These are phyloP conservation scores for Monsonia emarginata DNA, from an alignment of 441 rosid species.

Conservation along the genomic window DNA sequence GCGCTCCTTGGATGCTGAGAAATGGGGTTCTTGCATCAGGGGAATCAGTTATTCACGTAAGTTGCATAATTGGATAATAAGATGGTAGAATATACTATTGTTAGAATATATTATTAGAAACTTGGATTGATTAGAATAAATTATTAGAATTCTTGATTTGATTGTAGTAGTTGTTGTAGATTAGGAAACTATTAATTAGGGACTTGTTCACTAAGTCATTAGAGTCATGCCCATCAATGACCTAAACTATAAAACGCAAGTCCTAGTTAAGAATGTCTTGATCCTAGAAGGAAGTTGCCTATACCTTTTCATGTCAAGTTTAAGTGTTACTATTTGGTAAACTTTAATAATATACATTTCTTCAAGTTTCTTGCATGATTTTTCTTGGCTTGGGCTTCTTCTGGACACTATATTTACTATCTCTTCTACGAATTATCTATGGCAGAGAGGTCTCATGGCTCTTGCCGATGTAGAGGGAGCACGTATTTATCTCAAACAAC, in stretches of 20 bases:
- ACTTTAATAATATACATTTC: not conserved
- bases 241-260: not conserved
- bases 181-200: too few species aligned
- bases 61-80: slow-evolving; percentile 23
- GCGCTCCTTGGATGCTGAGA: slow-evolving; percentile 88
- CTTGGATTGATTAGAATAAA: too few species aligned
- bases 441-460: slow-evolving; percentile 93
- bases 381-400: not conserved
- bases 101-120: too few species aligned
- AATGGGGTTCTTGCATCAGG: slow-evolving; percentile 65
- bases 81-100: too few species aligned
- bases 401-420: not conserved
- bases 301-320: not conserved
- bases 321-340: not conserved
- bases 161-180: too few species aligned
- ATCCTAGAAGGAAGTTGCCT: not conserved
- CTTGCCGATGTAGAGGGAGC: slow-evolving; percentile 97
- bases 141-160: too few species aligned
- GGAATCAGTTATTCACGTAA: slow-evolving; percentile 83
- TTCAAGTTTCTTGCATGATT: not conserved
- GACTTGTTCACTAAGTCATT: too few species aligned
- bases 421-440: slow-evolving; percentile 9
- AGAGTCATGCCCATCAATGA: too few species aligned
- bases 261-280: not conserved
- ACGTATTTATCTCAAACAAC: slow-evolving; percentile 68